Evolutionary conservation across 2,329 filamentous ascomycete genomes (phyloP), one percentile per base, ranked within the genome.

Genomic region (Ophiostoma angusticollis): DNA sequence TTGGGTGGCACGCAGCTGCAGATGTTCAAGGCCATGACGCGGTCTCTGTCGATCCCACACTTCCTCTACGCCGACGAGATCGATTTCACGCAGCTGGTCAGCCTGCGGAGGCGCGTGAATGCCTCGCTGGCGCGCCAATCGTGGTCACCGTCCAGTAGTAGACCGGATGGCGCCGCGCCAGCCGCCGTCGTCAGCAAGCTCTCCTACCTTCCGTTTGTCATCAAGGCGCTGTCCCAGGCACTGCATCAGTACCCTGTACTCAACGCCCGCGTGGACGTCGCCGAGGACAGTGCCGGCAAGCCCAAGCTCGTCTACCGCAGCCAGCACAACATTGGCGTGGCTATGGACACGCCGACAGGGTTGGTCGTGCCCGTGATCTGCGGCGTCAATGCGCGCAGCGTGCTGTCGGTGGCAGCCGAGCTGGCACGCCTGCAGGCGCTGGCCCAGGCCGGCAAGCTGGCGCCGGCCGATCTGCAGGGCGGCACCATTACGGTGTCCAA

Each of bases 11-110:
- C 84, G 12, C 89, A 96, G 62, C 70, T 74, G 27, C 81, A 85
- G 55, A 98, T 98, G 91, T 96, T 94, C 76, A 95, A 93, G 64
- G 73, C 78, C 44, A 98, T 98, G 91, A 95, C 89, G 12, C 78
- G 78, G 42, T 95, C 89, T 3, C 71, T 98, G 46, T 74, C 62
- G 36, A 96, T 95, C 51, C 91, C 91, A 0, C 91, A 96, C 61
- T 95, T 98, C 62, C 74, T 96, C 44, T 98, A 93, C 63, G 81
- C 85, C 28, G 86, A 94, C 59, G 84, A 89, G 55, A 68, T 94
- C 35, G 82, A 93, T 62, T 80, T 95, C 57, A 79, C 81, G 31
- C 67, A 71, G 28, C 71, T 98, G 5, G 76, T 77, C 42, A 61
- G 72, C 35, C 69, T 95, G 37, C 83, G 91, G 33, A 66, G 68